phyloP scores from a whole-genome alignment of 2,329 filamentous ascomycete genomes.

The Cercospora nicotianae region DNA sequence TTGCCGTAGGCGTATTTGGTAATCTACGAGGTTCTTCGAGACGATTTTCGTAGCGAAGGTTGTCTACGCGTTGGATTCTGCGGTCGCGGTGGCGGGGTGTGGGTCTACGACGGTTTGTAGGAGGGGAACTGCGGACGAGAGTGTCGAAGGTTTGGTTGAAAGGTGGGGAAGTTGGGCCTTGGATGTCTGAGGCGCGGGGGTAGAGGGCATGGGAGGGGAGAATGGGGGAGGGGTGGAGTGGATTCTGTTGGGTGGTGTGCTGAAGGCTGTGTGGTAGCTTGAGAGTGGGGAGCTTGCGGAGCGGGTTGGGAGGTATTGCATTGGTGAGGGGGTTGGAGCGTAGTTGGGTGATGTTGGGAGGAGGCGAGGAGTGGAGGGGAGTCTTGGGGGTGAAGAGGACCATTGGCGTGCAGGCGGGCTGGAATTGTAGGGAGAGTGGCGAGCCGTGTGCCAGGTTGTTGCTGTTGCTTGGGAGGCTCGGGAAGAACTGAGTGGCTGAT shows the following conservation, averaged over 20 bases:
- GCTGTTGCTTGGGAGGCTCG: neutral
- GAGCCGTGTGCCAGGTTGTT: neutral
- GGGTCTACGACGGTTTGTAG: neutral
- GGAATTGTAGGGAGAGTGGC: neutral
- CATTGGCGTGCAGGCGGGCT: neutral
- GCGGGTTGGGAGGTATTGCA: neutral
- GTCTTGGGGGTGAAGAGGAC: neutral
- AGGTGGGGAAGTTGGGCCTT: neutral
- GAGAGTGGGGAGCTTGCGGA: neutral
- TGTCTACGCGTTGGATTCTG: conserved; percentile 18
- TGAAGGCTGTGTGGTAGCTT: neutral
- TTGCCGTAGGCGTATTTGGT: conserved; percentile 24
- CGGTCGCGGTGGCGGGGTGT: conserved; percentile 11
- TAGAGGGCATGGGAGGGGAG: conserved; percentile 7
- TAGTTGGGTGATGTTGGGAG: neutral
- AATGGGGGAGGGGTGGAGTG: neutral
- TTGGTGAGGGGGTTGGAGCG: neutral
- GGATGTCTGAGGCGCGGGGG: conserved; percentile 10
- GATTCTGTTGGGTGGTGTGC: neutral
- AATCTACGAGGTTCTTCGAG: conserved; percentile 18
- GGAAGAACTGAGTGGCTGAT: neutral
- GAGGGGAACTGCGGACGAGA: neutral
- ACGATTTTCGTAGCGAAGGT: conserved; percentile 22
- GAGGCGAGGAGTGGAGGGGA: neutral
- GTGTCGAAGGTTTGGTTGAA: conserved; percentile 14